Base-by-base conservation (phyloP, 176 grass and related monocot species). In the Stipa capillata region DNA sequence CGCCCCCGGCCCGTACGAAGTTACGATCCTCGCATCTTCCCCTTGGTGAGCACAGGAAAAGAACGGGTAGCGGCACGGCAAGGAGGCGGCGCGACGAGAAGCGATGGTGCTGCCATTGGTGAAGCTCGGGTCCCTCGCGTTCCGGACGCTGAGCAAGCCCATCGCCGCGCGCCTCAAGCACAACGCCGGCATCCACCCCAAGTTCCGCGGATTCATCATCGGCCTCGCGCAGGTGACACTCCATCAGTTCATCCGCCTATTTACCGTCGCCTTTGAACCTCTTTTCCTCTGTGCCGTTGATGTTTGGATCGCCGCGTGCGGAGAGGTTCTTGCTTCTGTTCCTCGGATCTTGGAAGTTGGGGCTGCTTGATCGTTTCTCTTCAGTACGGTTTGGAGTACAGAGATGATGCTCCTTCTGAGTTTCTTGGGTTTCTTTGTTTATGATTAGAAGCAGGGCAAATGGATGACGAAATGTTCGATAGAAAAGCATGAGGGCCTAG, bases 101-200 rank as follows among this genome's bases (percentile, higher is more conserved):
- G 12, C 42, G 78, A 94, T 97, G 91, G 65, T 91, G 62, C 86
- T 97, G 69, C 95, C 91, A 8, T 45, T 91, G 64, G 79, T 88
- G 56, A 97, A 97, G 80, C 85, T 97, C 20, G 82, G 87, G 58
- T 74, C 80, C 69, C 95, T 97, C 50, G 85, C 73, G 39, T 82
- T 97, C 47, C 90, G 88, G 87, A 92, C 84, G 64, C 65, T 97
- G 45, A 87, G 89, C 84, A 97, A 97, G 83, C 95, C 95, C 79
- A 88, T 97, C 79, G 95, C 89, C 43, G 43, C 61, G 49, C 80
- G 87, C 72, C 92, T 97, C 72, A 97, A 97, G 87, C 83, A 84
- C 78, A 82, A 87, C 74, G 89, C 95, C 40, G 87, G 87, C 47
- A 39, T 90, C 82, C 87, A 92, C 85, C 91, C 91, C 55, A 87